Evolutionary conservation across 2,329 filamentous ascomycete genomes (phyloP), one percentile per base, ranked within the genome.

Genomic region (Tothia fuscella): DNA sequence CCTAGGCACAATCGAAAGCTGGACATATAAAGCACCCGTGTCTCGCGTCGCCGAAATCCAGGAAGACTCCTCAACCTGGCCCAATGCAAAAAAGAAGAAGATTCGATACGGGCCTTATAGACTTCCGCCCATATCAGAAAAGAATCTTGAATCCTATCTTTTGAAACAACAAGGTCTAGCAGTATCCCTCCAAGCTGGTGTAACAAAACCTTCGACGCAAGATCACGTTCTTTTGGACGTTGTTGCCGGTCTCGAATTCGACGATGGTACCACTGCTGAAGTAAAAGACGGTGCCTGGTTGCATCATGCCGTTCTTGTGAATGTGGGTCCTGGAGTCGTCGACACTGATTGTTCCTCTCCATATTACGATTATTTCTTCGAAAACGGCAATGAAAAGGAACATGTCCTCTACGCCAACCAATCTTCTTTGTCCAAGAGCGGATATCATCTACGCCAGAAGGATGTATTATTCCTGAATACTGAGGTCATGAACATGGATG

Each of bases 401-500:
- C 13, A 38, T 2, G 16, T 37, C 31, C 10, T 21, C 19, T 42
- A 38, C 22, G 19, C 16, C 16, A 10, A 20, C 9, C 40, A 20
- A 28, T 16, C n/a, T 4, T 19, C 6, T 9, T 6, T 16, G 7
- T 38, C 38, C 12, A 42, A 42, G 17, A 25, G 31, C 16, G 40
- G 12, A n/a, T 42, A 42, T n/a, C 40, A 38, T 13, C 5, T 42
- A 10, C 35, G 16, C 10, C 20, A 26, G 4, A 16, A 20, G 5
- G 40, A 42, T 19, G n/a, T 17, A 6, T 38, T 42, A 6, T 10
- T 30, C 16, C 17, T 42, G 5, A 38, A 37, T n/a, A 42, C 40
- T 3, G 40, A 42, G 14, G n/a, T 42, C 7, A 42, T 42, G 40
- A 42, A 42, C 40, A 42, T 38, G 40, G 31, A 37, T 16, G 32